These are phyloP conservation scores for Leonotis leonurus DNA, from an alignment of 257 asterid species.

Conservation along the genomic window DNA sequence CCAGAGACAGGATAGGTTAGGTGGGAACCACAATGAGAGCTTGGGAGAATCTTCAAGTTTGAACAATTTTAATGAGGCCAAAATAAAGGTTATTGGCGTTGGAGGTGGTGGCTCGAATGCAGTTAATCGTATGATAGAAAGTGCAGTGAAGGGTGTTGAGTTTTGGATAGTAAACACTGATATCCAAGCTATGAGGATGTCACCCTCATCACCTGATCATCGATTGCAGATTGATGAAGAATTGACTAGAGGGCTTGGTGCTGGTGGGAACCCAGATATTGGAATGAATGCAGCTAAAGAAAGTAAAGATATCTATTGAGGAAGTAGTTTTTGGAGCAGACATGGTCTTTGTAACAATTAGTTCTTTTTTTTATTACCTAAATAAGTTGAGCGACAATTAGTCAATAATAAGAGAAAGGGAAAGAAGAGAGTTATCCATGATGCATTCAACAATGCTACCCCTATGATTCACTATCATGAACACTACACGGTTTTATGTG, in stretches of 20 bases:
- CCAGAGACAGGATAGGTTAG: constrained; percentile 41
- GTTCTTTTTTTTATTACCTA: constrained; percentile 4
- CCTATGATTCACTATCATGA: too few species aligned
- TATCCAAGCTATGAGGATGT: constrained; percentile 82
- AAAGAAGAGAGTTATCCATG: too few species aligned
- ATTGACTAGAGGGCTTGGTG: constrained; percentile 89
- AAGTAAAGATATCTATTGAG: constrained; percentile 68
- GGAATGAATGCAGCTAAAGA: constrained; percentile 90
- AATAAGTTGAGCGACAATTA: neutral
- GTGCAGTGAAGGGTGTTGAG: too few species aligned
- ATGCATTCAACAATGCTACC: too few species aligned
- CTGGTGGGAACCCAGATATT: too few species aligned
- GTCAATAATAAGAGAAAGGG: too few species aligned
- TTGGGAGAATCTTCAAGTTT: constrained; percentile 35
- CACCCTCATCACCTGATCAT: constrained; percentile 55
- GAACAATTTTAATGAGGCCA: constrained; percentile 62
- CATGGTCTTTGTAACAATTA: constrained; percentile 53
- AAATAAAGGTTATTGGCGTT: constrained; percentile 87
- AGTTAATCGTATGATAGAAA: too few species aligned
- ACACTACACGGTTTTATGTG: too few species aligned
- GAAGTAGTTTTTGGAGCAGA: constrained; percentile 60
- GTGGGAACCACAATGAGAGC: constrained; percentile 46
- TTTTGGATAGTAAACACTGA: too few species aligned
- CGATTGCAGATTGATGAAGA: constrained; percentile 85
- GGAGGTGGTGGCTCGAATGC: too few species aligned